Base-by-base conservation (phyloP, 2,329 filamentous ascomycete species). In the Colletotrichum sp. region DNA sequence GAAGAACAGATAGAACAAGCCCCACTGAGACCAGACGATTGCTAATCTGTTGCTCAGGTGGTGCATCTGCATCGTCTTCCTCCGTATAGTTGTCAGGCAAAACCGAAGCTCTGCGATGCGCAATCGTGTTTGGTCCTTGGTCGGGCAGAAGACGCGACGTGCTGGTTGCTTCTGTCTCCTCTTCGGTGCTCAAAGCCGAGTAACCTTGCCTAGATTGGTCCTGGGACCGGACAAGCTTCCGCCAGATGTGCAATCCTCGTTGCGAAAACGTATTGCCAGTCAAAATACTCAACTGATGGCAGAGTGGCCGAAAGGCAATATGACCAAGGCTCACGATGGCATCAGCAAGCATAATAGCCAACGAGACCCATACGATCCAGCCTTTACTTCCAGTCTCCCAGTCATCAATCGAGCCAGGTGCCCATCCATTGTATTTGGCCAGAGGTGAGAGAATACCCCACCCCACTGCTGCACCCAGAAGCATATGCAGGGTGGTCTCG, bases 321-420 rank as follows among this genome's bases (percentile, higher is more conserved):
- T 96, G 96, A 2, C 94, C 92, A 12, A 99, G 90, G 80, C 94
- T 98, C 77, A 99, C 91, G 5, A 99, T 89, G 1, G 96, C 95
- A 84, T 99, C 97, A 26, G 95, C 95, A 30, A 99, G 89, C 97
- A 99, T 99, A 79, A 99, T 98, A 5, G 97, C 95, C 34, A 99
- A 87, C 38, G 95, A 98, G 4, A 98, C 90, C 97, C 97, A 99
- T 0, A 99, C 95, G 76, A 99, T 99, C 97, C 97, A 99, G 52
- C 96, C 97, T 85, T 99, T 98, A 83, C 95, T 98, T 12, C 97
- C 97, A 18, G 90, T 92, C 75, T 96, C 94, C 97, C 97, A 99
- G 83, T 98, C 94, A 71, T 92, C 90, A 1, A 98, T 95, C 2
- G 93, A 90, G 0, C 96, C 97, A 4, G 96, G 94, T 12, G 97